Base-by-base conservation (phyloP, 331 rosid genomes). In the Rhamnella rubrinervis region DNA sequence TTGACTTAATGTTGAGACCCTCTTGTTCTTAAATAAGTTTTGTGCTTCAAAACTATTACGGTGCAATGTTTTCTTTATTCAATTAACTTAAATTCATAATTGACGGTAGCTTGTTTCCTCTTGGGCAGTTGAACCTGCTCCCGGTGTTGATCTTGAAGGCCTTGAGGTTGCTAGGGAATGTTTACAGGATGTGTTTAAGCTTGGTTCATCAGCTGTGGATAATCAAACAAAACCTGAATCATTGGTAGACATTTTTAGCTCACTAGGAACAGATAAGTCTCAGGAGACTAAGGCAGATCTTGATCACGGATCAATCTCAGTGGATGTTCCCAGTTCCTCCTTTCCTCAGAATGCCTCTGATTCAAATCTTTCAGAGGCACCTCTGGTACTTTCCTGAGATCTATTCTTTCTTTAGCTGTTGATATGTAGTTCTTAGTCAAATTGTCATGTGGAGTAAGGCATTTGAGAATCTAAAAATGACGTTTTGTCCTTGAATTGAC, bases 141-240 rank as follows among this genome's bases (percentile, higher is more conserved):
- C 85, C 19, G 91, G 79, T 40, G 86, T 80, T 75, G 96, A 90
- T 79, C 63, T 69, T 61, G 98, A 93, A 70, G 93, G 95, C 71
- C 76, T 93, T 76, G 95, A 90, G 75, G 96, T 93, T 74, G 96
- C 87, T 15, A 85, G 67, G 70, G 96, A 90, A 85, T 90, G 97
- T 74, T 79, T 93, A 82, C 65, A 69, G 2, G 95, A 88, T 75
- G 95, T 77, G 8, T 93, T 93, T 74, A 82, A 81, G 64, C 82
- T 90, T 15, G 71, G 78, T 59, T 67, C 86, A 4, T 73, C 74
- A 63, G 44, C 78, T 61, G 65, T 67, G 21, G 83, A 68, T 47
- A 85, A 81, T 47, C 65, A 51, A 63, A 72, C 65, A 26, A 68
- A 72, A 66, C 72, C 85, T 9, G 78, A 78, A 74, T 88, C 83